Evolutionary conservation across 768 basidiomycete species (phyloP).

Genomic region (Clavulina sp.): DNA sequence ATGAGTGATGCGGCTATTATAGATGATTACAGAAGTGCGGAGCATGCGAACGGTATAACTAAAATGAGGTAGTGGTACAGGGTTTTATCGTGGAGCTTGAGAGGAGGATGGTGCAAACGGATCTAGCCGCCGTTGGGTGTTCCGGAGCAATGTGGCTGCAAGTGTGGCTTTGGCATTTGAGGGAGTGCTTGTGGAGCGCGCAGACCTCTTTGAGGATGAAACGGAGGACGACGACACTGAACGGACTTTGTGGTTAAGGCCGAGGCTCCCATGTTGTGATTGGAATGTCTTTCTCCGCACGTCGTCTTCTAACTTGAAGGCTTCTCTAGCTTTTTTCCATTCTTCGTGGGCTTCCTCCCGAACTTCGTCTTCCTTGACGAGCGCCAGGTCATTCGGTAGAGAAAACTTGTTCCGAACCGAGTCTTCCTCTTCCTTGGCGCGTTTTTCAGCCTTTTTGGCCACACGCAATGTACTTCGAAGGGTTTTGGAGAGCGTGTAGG

Average conservation of each 20-base stretch:
- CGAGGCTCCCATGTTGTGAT: constrained; percentile 4
- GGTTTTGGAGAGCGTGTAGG: constrained; percentile 59
- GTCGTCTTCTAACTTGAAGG: constrained; percentile 25
- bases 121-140: constrained; percentile 7
- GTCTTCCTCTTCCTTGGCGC: constrained; percentile 52
- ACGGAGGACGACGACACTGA: not conserved
- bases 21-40: no score
- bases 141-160: constrained; percentile 9
- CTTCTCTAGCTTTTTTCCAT: constrained; percentile 38
- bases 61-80: no score
- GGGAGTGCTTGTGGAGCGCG: constrained; percentile 1
- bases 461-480: constrained; percentile 70
- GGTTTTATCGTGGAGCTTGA: no score
- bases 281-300: constrained; percentile 8
- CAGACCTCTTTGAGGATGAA: not conserved
- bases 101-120: constrained; percentile 9
- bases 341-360: constrained; percentile 42
- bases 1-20: no score
- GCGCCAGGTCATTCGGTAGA: constrained; percentile 45
- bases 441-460: constrained; percentile 65
- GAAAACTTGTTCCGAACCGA: constrained; percentile 58
- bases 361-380: constrained; percentile 44
- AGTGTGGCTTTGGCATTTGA: not conserved
- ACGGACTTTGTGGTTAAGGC: constrained; percentile 2
- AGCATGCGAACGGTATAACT: no score